Evolutionary conservation across 768 basidiomycete species (phyloP).

Genomic region (Trichaptum fuscoviolaceum): DNA sequence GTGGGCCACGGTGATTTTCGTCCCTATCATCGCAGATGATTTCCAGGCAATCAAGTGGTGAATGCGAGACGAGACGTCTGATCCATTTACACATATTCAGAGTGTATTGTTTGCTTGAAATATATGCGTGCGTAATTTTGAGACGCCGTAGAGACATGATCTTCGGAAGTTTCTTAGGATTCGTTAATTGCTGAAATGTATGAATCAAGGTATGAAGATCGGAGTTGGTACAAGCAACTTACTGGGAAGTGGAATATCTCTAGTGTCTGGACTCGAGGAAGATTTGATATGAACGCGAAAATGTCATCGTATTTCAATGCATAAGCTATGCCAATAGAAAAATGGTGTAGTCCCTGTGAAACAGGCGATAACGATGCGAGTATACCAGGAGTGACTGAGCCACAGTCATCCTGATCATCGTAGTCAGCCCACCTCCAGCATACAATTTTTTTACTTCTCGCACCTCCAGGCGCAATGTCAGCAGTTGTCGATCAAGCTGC

Average conservation of each 20-base stretch:
- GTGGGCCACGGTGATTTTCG: conserved; percentile 18
- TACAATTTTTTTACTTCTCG: conserved; percentile 9
- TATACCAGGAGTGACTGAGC: conserved; percentile 59
- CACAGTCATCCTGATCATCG: conserved; percentile 45
- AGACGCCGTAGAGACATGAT: conserved; percentile 10
- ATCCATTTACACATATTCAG: conserved; percentile 37
- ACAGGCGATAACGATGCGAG: conserved; percentile 38
- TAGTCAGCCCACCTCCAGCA: conserved; percentile 3
- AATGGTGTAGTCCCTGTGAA: conserved; percentile 31
- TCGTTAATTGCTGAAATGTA: conserved; percentile 39
- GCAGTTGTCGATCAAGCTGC: conserved; percentile 28
- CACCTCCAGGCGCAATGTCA: conserved; percentile 40
- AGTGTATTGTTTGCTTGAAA: conserved; percentile 20
- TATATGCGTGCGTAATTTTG: conserved; percentile 13
- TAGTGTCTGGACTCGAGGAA: conserved; percentile 34
- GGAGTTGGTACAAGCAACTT: conserved; percentile 14
- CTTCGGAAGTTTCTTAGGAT: conserved; percentile 15
- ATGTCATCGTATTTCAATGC: conserved; percentile 51
- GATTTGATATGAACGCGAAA: conserved; percentile 38
- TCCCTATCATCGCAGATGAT: conserved; percentile 25
- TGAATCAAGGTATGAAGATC: not conserved
- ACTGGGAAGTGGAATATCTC: conserved; percentile 50
- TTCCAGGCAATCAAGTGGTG: conserved; percentile 30
- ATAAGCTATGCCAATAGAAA: conserved; percentile 50
- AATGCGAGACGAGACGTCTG: conserved; percentile 28